These are phyloP conservation scores for Xylaria sp. DNA, from an alignment of 2,329 filamentous ascomycete species.

Conservation along the genomic window DNA sequence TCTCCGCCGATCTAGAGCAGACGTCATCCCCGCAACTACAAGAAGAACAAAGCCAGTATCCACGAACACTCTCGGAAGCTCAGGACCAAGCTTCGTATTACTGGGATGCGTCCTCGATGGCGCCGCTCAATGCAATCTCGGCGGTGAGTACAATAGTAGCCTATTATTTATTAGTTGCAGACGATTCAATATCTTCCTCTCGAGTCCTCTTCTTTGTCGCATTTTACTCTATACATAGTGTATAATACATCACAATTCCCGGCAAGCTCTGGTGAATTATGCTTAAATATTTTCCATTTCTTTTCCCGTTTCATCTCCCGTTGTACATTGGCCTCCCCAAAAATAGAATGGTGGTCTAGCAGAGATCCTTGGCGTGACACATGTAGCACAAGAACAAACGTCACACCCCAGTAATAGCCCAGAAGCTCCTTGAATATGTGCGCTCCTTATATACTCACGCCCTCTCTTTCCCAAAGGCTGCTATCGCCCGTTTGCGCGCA, in stretches of 20 bases:
- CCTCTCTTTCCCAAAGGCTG: conserved; percentile 60
- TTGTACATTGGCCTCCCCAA: background rate
- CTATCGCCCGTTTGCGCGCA: conserved; percentile 68
- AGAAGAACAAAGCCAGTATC: conserved; percentile 9
- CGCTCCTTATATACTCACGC: conserved; percentile 47
- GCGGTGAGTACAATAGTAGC: conserved; percentile 57
- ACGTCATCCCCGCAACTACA: conserved; percentile 17
- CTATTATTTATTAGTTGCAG: conserved; percentile 19
- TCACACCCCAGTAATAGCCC: background rate
- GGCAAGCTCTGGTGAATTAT: background rate
- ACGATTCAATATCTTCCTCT: background rate
- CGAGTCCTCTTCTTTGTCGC: background rate
- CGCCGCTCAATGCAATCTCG: conserved; percentile 65
- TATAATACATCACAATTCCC: background rate
- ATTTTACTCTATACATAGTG: background rate
- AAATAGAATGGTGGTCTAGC: background rate
- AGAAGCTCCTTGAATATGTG: background rate
- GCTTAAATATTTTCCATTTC: background rate
- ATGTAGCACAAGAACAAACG: background rate
- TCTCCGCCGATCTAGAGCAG: conserved; percentile 42
- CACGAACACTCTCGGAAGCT: conserved; percentile 19
- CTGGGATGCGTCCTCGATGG: conserved; percentile 69
- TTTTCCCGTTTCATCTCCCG: background rate
- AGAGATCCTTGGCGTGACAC: conserved; percentile 14
- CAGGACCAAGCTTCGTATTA: conserved; percentile 58